Conservation (phyloP, 1,284 basidiomycete species). For the Coniferiporia sulphurascens region DNA sequence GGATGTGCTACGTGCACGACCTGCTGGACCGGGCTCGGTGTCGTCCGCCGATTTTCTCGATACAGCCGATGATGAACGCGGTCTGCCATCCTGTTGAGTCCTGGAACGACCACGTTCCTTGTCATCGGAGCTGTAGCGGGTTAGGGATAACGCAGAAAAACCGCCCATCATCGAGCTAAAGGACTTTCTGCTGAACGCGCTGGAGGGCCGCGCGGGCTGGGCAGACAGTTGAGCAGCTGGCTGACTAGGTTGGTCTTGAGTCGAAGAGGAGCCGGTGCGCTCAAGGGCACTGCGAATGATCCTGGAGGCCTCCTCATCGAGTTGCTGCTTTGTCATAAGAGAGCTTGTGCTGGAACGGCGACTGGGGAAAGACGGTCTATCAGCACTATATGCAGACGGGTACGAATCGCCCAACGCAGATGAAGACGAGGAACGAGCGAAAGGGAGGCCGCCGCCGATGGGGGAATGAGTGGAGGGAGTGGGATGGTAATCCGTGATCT, state of each 20-base stretch:
- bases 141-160: conserved; percentile 54
- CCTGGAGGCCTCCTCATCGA: conserved; percentile 38
- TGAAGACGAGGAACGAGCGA: conserved; percentile 15
- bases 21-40: conserved; percentile 26
- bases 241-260: conserved; percentile 11
- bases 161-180: conserved; percentile 68
- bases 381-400: conserved; percentile 12
- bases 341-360: conserved; percentile 15
- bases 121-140: conserved; percentile 43
- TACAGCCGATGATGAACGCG: conserved; percentile 49
- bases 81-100: conserved; percentile 33
- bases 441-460: conserved; percentile 14
- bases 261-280: conserved; percentile 37
- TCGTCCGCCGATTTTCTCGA: conserved; percentile 29
- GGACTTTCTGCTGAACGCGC: conserved; percentile 57
- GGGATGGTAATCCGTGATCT: conserved; percentile 8
- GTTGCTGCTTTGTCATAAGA: conserved; percentile 28
- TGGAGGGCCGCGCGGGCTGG: conserved; percentile 28
- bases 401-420: conserved; percentile 8
- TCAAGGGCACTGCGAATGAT: conserved; percentile 43
- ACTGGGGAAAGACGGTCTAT: conserved; percentile 11
- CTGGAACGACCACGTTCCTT: conserved; percentile 26
- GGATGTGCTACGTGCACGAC: conserved; percentile 63
- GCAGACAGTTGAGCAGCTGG: no score
- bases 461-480: conserved; percentile 8